These are phyloP conservation scores for Boletus sp. DNA, from an alignment of 768 basidiomycete genomes.

Conservation along the genomic window DNA sequence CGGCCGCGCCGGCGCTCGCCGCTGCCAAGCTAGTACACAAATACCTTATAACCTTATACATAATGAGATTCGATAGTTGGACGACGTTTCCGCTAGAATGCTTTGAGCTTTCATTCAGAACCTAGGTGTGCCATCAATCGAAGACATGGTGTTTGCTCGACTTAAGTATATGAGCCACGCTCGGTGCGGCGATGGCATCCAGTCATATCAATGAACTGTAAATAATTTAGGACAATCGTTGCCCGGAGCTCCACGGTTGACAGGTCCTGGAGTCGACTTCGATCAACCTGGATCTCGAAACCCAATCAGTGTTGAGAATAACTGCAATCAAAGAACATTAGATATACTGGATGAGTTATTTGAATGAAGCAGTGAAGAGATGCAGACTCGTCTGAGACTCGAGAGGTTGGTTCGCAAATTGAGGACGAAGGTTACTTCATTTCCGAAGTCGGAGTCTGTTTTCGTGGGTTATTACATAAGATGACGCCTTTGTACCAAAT, in stretches of 20 bases:
- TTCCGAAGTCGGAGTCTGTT: neutral
- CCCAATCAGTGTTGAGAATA: no score
- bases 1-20: slow-evolving; percentile 25
- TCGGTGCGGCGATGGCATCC: neutral
- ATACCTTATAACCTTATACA: slow-evolving; percentile 22
- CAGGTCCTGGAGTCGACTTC: neutral
- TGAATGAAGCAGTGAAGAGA: neutral
- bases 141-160: neutral
- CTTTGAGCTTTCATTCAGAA: neutral
- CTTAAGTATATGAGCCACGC: neutral
- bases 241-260: neutral
- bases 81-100: neutral
- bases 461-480: neutral
- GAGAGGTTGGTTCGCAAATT: neutral
- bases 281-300: neutral
- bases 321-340: no score
- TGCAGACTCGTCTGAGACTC: neutral
- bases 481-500: slow-evolving; percentile 11
- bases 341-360: neutral
- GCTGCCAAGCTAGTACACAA: slow-evolving; percentile 9
- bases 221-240: neutral
- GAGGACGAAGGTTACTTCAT: neutral
- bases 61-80: slow-evolving; percentile 18
- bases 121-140: neutral
- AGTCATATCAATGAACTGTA: neutral